These are phyloP conservation scores for Penicillium sp. DNA, from an alignment of 2,329 filamentous ascomycete genomes.

Conservation along the genomic window DNA sequence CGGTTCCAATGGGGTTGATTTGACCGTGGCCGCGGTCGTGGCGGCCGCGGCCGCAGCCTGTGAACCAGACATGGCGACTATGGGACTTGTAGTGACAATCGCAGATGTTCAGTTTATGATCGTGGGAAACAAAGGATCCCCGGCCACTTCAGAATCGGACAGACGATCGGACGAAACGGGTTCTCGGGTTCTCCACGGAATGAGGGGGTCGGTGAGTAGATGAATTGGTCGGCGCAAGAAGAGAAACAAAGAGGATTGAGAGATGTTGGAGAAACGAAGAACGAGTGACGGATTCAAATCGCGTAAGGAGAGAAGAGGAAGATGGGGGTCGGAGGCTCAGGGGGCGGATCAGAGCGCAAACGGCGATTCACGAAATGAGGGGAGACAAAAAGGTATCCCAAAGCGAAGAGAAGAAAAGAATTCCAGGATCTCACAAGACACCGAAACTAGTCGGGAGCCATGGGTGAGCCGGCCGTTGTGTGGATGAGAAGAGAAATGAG, in stretches of 20 bases:
- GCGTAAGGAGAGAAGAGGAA: conserved; percentile 10
- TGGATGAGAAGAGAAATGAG: conserved; percentile 24
- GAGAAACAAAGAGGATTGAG: background rate
- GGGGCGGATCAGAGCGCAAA: conserved; percentile 4
- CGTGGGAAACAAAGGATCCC: background rate
- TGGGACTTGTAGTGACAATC: background rate
- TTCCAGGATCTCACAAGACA: conserved; percentile 10
- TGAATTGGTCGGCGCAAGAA: background rate
- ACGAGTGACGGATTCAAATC: conserved; percentile 15
- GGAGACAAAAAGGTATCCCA: conserved; percentile 1
- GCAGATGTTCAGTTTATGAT: background rate
- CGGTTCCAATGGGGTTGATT: background rate
- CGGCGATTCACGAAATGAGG: conserved; percentile 7
- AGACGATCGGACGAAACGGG: background rate
- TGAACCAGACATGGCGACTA: background rate
- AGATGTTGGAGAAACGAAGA: conserved; percentile 5
- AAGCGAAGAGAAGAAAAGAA: conserved; percentile 10
- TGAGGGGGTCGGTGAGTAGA: background rate
- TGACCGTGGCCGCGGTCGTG: background rate
- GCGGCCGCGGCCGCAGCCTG: background rate
- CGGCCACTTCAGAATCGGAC: background rate
- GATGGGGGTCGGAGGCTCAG: conserved; percentile 12
- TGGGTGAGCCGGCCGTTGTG: conserved; percentile 22
- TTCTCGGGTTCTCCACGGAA: background rate
- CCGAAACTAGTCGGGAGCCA: conserved; percentile 28